Percentiles rank a stretch among this genome's conserved stretches.
phyloP scores from a whole-genome alignment of 2,329 filamentous ascomycete species.

The Cladosporium colombiae region DNA sequence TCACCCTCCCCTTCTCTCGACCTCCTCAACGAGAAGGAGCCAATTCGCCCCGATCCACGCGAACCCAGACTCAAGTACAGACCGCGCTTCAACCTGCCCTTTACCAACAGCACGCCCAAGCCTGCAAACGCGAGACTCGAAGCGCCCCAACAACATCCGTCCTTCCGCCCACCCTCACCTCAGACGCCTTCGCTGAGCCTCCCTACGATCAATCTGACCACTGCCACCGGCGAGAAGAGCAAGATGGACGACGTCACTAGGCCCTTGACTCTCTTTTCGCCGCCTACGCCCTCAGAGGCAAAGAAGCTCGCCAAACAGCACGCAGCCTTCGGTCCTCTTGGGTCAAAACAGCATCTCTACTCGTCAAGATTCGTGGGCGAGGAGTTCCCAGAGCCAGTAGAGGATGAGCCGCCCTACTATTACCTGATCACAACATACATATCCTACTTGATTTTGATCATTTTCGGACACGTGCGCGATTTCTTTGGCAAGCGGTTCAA shows the following conservation, averaged over 20 bases:
- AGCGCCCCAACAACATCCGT: constrained; percentile 49
- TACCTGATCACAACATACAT: constrained; percentile 97
- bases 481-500: constrained; percentile 97
- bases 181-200: constrained; percentile 75
- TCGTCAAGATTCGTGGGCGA: constrained; percentile 83
- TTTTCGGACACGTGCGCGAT: constrained; percentile 92
- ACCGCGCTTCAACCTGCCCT: constrained; percentile 34
- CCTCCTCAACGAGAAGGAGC: constrained; percentile 55
- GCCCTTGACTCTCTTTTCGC: constrained; percentile 81
- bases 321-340: constrained; percentile 86
- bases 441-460: constrained; percentile 93
- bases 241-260: constrained; percentile 71
- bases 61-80: constrained; percentile 29
- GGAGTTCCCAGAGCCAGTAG: constrained; percentile 77
- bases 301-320: constrained; percentile 74
- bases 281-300: constrained; percentile 80
- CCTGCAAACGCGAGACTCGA: constrained; percentile 31
- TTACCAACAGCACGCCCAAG: constrained; percentile 33
- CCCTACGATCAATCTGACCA: constrained; percentile 89
- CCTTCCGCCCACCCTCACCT: constrained; percentile 64
- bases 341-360: constrained; percentile 79
- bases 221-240: constrained; percentile 74
- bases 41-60: constrained; percentile 34
- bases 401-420: constrained; percentile 96
- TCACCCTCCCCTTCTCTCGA: constrained; percentile 52